phyloP scores from a whole-genome alignment of 345 rosid genomes.

The Eucalyptus marginata region DNA sequence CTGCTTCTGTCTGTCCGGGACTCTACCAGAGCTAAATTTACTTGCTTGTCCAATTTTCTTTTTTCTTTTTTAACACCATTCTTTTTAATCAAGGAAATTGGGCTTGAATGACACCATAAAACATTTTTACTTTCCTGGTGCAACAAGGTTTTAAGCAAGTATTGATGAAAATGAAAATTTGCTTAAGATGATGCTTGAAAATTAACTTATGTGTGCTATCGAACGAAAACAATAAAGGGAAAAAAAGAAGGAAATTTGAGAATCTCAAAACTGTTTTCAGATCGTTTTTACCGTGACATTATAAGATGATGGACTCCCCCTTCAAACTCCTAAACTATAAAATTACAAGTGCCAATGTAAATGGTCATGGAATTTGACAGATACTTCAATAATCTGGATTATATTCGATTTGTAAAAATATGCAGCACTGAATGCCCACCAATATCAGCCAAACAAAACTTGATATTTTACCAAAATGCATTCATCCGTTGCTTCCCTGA shows the following conservation, averaged over 20 bases:
- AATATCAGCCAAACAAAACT: not conserved
- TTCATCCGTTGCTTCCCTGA: not conserved
- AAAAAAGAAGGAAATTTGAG: not conserved
- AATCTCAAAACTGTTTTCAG: not conserved
- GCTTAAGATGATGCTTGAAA: not conserved
- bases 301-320: not conserved
- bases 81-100: not conserved
- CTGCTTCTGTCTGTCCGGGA: not conserved
- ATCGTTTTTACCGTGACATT: accelerated
- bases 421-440: not conserved
- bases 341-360: not conserved
- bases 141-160: not conserved
- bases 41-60: not conserved
- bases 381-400: not conserved
- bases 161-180: accelerated
- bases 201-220: not conserved
- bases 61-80: not conserved
- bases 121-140: not conserved
- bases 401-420: not conserved
- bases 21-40: not conserved
- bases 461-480: not conserved
- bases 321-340: not conserved
- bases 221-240: not conserved
- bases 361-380: not conserved
- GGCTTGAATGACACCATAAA: not conserved